Percentiles rank a stretch among this genome's conserved stretches.
These are phyloP conservation scores for Trypanosoma lewisi DNA, from an alignment of 208 protist genomes.

Conservation along the genomic window DNA sequence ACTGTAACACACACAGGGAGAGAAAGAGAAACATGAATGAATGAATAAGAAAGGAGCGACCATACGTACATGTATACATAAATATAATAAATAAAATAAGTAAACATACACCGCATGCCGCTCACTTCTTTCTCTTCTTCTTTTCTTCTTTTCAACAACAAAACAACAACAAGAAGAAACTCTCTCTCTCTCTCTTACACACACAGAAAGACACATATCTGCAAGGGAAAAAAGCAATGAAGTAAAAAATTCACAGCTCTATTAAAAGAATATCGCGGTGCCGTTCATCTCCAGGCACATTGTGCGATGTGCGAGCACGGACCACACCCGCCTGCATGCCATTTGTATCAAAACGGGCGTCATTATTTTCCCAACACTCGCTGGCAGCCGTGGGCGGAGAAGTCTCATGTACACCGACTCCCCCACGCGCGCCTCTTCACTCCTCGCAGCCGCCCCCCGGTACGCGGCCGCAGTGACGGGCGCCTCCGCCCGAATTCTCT, in stretches of 20 bases:
- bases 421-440: conserved; percentile 16
- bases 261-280: conserved; percentile 11
- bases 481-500: background rate
- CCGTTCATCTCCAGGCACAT: conserved; percentile 16
- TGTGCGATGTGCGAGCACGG: conserved; percentile 28
- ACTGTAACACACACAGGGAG: too few species aligned
- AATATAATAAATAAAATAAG: background rate
- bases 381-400: conserved; percentile 19
- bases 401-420: conserved; percentile 16
- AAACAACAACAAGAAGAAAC: conserved; percentile 5
- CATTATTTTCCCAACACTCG: conserved; percentile 18
- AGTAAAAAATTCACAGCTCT: too few species aligned
- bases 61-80: conserved; percentile 14
- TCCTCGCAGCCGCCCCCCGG: background rate
- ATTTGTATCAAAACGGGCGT: conserved; percentile 13
- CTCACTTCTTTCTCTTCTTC: conserved; percentile 3
- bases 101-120: background rate
- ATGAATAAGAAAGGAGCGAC: too few species aligned
- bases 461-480: background rate
- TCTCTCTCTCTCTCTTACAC: background rate
- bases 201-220: conserved; percentile 1
- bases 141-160: conserved; percentile 9
- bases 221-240: background rate
- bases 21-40: too few species aligned
- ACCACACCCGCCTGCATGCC: conserved; percentile 36